phyloP scores from a whole-genome alignment of 2,329 filamentous ascomycete genomes.

The Ophiostoma sp. region DNA sequence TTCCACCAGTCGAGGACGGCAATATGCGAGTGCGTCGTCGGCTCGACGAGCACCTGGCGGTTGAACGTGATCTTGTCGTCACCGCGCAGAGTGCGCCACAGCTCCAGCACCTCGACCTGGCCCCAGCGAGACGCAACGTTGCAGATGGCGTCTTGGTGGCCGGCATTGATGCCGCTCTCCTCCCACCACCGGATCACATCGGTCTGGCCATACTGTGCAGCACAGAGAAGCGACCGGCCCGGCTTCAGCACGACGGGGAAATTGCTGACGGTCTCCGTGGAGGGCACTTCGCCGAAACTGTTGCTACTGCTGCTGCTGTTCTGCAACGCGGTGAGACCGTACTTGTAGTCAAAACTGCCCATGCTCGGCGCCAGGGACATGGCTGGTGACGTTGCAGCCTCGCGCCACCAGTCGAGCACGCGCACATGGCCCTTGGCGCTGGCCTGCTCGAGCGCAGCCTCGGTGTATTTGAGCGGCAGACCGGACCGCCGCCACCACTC shows the following conservation, averaged over 20 bases:
- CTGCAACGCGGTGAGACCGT: background rate
- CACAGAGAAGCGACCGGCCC: constrained; percentile 76
- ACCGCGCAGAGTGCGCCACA: constrained; percentile 71
- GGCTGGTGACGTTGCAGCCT: constrained; percentile 41
- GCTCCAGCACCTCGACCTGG: constrained; percentile 74
- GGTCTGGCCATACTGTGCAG: constrained; percentile 74
- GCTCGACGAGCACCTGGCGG: constrained; percentile 59
- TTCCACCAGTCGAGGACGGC: constrained; percentile 92
- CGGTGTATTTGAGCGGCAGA: constrained; percentile 76
- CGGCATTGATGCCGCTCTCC: constrained; percentile 69
- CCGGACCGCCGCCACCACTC: constrained; percentile 83
- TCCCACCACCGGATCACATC: constrained; percentile 85
- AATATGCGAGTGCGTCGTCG: constrained; percentile 81
- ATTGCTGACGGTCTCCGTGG: background rate
- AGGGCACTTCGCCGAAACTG: background rate
- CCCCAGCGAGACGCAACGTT: constrained; percentile 81
- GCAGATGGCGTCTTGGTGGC: constrained; percentile 74
- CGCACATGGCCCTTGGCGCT: constrained; percentile 77
- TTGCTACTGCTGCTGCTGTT: background rate
- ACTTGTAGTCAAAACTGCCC: constrained; percentile 34
- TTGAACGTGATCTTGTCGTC: constrained; percentile 44
- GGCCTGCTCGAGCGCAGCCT: constrained; percentile 80
- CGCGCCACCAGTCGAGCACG: constrained; percentile 91
- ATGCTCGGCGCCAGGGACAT: constrained; percentile 20
- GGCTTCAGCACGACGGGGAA: constrained; percentile 59